Evolutionary conservation across 176 grass and related monocot species (phyloP), one percentile per base, ranked within the genome.

Genomic region (Oryza glumipatula): DNA sequence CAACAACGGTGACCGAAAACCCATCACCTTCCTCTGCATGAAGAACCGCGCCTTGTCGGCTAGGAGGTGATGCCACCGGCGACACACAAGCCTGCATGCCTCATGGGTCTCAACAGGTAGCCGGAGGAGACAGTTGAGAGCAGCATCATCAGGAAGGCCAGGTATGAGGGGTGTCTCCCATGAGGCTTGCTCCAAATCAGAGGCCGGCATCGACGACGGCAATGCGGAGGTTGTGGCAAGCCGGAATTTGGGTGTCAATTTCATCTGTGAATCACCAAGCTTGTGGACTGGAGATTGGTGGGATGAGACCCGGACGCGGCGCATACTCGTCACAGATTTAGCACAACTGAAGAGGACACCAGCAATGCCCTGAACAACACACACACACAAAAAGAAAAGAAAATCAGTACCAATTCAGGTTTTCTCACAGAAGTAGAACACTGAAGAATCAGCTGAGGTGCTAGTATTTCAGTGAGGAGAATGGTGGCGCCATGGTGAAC

Each of bases 251-350:
- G 93, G 89, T 0, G 89, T 82, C 11, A 99, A 73, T 54, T 92
- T 91, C 93, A 99, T 94, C 78, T 96, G 90, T 1, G 84, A 67
- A 85, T 96, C 93, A 5, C 96, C 96, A 11, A 99, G 96, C 87
- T 92, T 99, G 51, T 94, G 96, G 8, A 96, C 90, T 0, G 93
- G 89, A 63, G 91, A 78, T 41, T 94, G 96, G 30, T 94, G 91
- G 35, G 93, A 96, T 7, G 91, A 99, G 52, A 96, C 83, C 77
- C 90, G 91, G 70, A 99, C 96, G 11, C 93, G 89, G 17, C 91
- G 91, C 96, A 99, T 99, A 71, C 74, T 82, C 73, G 26, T 56
- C 61, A 6, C 5, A 2, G 19, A 36, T 45, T 60, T 41, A 9
- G 23, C 36, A 33, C 22, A 47, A 12, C 32, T 0, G 64, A 76